Evolutionary conservation across 2,329 filamentous ascomycete species (phyloP).

Genomic region (Hypoxylon sp.): DNA sequence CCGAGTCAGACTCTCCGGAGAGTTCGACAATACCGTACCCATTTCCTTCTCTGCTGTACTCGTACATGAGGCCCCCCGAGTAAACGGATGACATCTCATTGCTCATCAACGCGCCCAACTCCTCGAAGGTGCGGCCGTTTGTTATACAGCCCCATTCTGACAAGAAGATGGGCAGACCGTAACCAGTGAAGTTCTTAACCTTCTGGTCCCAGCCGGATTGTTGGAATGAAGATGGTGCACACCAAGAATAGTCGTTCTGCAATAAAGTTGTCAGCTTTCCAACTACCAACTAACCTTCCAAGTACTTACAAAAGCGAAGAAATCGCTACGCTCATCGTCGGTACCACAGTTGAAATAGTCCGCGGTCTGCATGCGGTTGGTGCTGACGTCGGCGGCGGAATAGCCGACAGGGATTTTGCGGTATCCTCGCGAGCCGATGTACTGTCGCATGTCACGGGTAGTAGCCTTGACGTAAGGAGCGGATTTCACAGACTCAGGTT

Average conservation of each 20-base stretch:
- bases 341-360: constrained; percentile 93
- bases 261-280: constrained; percentile 32
- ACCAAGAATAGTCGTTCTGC: constrained; percentile 88
- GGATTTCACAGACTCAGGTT: constrained; percentile 70
- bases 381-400: constrained; percentile 81
- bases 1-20: constrained; percentile 61
- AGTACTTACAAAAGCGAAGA: constrained; percentile 76
- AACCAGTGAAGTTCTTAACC: constrained; percentile 87
- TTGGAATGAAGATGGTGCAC: constrained; percentile 74
- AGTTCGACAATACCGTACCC: constrained; percentile 84
- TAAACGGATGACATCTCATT: constrained; percentile 88
- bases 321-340: constrained; percentile 86
- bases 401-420: constrained; percentile 81
- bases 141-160: constrained; percentile 94
- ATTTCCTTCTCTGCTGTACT: constrained; percentile 86
- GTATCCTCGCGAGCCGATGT: constrained; percentile 71
- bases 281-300: too few relatives aligned
- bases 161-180: constrained; percentile 91
- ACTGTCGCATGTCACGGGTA: constrained; percentile 81
- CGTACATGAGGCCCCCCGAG: constrained; percentile 96
- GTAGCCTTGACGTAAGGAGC: constrained; percentile 84
- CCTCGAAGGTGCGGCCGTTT: constrained; percentile 84
- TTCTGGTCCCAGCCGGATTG: constrained; percentile 87
- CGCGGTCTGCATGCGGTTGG: constrained; percentile 88
- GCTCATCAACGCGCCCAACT: constrained; percentile 84